Evolutionary conservation across 1,284 basidiomycete genomes (phyloP).

Genomic region (Tausonia pullulans): DNA sequence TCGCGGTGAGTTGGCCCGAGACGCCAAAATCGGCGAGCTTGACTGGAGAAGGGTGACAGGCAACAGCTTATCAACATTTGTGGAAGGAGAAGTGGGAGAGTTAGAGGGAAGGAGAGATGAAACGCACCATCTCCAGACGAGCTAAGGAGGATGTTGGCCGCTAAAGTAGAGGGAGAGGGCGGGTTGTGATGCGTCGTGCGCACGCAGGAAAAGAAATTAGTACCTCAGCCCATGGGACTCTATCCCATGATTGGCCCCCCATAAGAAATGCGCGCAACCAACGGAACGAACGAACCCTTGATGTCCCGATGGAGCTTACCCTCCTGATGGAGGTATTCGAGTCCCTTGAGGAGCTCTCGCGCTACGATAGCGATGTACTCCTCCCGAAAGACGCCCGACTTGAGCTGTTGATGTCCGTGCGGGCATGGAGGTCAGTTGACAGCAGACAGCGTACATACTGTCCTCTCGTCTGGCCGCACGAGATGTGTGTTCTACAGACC

Average conservation of each 20-base stretch:
- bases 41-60: constrained; percentile 38
- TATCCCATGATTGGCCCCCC: not conserved
- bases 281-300: constrained; percentile 56
- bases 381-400: constrained; percentile 91
- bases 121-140: constrained; percentile 61
- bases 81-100: not conserved
- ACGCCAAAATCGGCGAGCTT: constrained; percentile 99
- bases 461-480: no score
- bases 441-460: no score
- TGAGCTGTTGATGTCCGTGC: constrained; percentile 54
- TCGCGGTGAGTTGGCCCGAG: constrained; percentile 93
- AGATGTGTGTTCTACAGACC: constrained; percentile 24
- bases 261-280: not conserved
- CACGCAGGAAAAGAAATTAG: not conserved
- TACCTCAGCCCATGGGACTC: not conserved
- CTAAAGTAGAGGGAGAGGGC: constrained; percentile 34
- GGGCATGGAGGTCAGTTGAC: no score
- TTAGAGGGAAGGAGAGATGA: not conserved
- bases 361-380: constrained; percentile 98
- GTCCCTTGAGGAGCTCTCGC: constrained; percentile 76
- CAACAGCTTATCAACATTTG: not conserved
- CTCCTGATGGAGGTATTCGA: constrained; percentile 87
- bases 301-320: constrained; percentile 97
- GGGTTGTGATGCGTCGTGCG: no score
- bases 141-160: constrained; percentile 89